These are phyloP conservation scores for Rhizopogon vinicolor DNA, from an alignment of 768 basidiomycete species.

Conservation along the genomic window DNA sequence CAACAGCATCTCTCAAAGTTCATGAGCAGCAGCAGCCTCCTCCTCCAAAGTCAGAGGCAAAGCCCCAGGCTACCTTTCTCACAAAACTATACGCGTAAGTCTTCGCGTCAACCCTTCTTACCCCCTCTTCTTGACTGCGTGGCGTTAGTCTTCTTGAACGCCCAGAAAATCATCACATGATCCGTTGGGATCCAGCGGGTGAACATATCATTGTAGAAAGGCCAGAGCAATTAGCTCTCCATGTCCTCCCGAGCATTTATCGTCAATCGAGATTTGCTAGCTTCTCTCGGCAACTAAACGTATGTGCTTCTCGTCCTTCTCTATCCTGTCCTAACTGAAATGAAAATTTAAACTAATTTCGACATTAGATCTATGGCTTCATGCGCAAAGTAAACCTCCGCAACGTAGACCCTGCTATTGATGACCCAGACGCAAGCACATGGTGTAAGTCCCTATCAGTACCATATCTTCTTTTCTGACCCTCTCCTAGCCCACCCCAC, in stretches of 20 bases:
- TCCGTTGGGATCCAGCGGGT: constrained; percentile 91
- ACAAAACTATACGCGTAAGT: constrained; percentile 95
- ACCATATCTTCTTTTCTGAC: constrained; percentile 11
- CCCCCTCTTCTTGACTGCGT: constrained; percentile 14
- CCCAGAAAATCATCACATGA: constrained; percentile 93
- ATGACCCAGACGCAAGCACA: constrained; percentile 93
- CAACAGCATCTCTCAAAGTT: constrained; percentile 27
- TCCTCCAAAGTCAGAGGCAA: constrained; percentile 65
- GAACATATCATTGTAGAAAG: constrained; percentile 95
- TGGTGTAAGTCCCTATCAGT: constrained; percentile 70
- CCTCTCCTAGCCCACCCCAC: constrained; percentile 72
- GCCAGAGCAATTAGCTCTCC: constrained; percentile 89
- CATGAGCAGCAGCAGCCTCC: constrained; percentile 41
- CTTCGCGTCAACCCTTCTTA: constrained; percentile 1
- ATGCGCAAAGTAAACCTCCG: constrained; percentile 97
- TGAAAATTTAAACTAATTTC: constrained; percentile 6
- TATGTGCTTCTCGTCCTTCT: constrained; percentile 41
- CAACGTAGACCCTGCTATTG: constrained; percentile 91
- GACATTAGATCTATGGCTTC: constrained; percentile 88
- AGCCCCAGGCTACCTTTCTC: constrained; percentile 92
- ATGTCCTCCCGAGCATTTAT: constrained; percentile 91
- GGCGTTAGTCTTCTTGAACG: constrained; percentile 73
- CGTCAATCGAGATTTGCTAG: constrained; percentile 95
- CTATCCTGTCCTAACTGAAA: constrained; percentile 15
- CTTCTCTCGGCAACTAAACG: constrained; percentile 97